Conservation (phyloP, 768 basidiomycete genomes). For the Pulveroboletus sp. region DNA sequence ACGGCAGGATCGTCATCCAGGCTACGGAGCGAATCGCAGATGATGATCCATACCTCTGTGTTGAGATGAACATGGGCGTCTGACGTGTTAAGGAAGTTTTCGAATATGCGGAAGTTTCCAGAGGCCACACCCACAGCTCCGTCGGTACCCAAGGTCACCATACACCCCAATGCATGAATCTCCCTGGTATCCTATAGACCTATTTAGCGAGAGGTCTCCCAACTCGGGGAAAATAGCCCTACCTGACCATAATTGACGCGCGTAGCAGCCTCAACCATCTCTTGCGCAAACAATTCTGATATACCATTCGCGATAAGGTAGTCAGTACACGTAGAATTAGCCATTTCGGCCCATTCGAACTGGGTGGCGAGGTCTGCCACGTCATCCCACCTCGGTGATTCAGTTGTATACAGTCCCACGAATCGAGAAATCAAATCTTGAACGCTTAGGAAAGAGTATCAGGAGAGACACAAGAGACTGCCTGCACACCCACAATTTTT, state of each 20-base stretch:
- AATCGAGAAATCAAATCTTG: conserved; percentile 50
- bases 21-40: neutral
- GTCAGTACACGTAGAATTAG: conserved; percentile 51
- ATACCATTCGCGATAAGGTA: conserved; percentile 58
- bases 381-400: conserved; percentile 60
- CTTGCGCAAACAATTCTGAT: conserved; percentile 55
- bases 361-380: conserved; percentile 53
- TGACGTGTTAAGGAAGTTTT: conserved; percentile 70
- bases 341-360: conserved; percentile 49
- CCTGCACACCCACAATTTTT: conserved; percentile 44
- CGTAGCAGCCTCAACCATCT: conserved; percentile 78
- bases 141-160: conserved; percentile 66
- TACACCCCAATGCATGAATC: conserved; percentile 78
- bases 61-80: conserved; percentile 68
- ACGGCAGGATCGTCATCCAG: neutral
- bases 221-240: conserved; percentile 2
- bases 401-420: conserved; percentile 50
- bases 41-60: conserved; percentile 50
- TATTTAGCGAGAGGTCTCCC: neutral
- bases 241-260: conserved; percentile 86
- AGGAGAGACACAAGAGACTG: neutral
- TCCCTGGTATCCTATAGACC: conserved; percentile 53
- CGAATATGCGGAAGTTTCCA: conserved; percentile 86
- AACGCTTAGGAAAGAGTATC: conserved; percentile 42
- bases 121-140: conserved; percentile 67